Percentiles rank a stretch among this genome's conserved stretches.
These are phyloP conservation scores for Coniochaeta sp. DNA, from an alignment of 2,329 filamentous ascomycete genomes.

Conservation along the genomic window DNA sequence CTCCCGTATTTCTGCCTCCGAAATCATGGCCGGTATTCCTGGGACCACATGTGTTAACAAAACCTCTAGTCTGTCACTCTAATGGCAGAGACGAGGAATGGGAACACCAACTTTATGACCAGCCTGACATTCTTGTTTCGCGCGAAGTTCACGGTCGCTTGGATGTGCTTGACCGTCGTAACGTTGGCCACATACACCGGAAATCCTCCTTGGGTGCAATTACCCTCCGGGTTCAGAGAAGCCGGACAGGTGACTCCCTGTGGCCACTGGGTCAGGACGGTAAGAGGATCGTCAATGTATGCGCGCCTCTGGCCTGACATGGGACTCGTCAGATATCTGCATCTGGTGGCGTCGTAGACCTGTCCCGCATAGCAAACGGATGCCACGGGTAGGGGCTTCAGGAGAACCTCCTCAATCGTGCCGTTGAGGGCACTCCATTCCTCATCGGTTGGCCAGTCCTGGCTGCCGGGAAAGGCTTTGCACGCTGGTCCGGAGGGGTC, in stretches of 20 bases:
- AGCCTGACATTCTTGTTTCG: slow-evolving; percentile 26
- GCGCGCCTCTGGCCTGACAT: too few relatives aligned
- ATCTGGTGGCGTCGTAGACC: slow-evolving; percentile 16
- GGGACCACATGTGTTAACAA: slow-evolving; percentile 7
- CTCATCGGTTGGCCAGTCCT: slow-evolving; percentile 15
- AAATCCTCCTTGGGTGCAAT: slow-evolving; percentile 27
- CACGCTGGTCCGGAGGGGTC: slow-evolving; percentile 9
- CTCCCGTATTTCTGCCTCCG: slow-evolving; percentile 35
- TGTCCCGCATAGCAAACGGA: slow-evolving; percentile 22
- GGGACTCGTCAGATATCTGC: slow-evolving; percentile 14
- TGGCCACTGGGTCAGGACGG: slow-evolving; percentile 22
- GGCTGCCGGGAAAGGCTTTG: slow-evolving; percentile 18
- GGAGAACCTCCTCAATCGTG: slow-evolving; percentile 19
- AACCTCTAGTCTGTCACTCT: neutral
- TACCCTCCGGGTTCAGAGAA: slow-evolving; percentile 15
- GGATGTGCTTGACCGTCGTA: slow-evolving; percentile 26
- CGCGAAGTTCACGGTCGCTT: slow-evolving; percentile 23
- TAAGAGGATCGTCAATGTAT: slow-evolving; percentile 25
- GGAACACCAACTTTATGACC: slow-evolving; percentile 24
- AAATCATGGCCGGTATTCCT: slow-evolving; percentile 43
- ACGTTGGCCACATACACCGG: slow-evolving; percentile 30
- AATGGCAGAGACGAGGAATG: neutral
- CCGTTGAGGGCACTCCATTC: slow-evolving; percentile 21
- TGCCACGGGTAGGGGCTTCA: slow-evolving; percentile 21
- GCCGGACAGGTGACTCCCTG: slow-evolving; percentile 24